Conservation (phyloP, 352 stramenopile genomes). For the Phytophthora chlamydospora region DNA sequence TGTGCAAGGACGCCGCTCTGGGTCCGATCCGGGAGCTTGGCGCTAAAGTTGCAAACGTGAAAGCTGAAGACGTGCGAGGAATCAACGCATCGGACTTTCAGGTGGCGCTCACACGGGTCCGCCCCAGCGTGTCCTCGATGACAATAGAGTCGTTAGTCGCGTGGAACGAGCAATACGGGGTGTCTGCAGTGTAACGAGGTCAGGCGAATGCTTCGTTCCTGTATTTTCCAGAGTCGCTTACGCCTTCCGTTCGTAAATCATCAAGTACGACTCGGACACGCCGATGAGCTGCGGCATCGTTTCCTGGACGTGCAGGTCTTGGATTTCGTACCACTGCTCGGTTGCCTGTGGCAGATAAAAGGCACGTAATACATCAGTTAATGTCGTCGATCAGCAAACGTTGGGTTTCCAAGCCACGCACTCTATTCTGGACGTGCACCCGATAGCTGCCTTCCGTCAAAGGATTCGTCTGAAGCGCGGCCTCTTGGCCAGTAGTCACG, state of each 20-base stretch:
- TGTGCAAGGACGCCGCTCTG: conserved; percentile 95
- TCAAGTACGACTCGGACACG: conserved; percentile 94
- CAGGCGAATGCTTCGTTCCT: conserved; percentile 11
- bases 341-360: conserved; percentile 64
- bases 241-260: conserved; percentile 88
- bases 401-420: conserved; percentile 34
- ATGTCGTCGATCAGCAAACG: conserved; percentile 3
- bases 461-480: conserved; percentile 88
- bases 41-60: conserved; percentile 57
- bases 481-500: conserved; percentile 92
- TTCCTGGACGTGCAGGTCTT: conserved; percentile 97
- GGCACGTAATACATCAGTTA: conserved; percentile 15
- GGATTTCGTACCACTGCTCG: conserved; percentile 98
- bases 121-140: conserved; percentile 70
- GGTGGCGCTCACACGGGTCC: conserved; percentile 59
- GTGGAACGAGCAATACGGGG: conserved; percentile 79
- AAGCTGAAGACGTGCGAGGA: conserved; percentile 63
- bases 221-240: conserved; percentile 44
- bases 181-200: conserved; percentile 51
- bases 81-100: conserved; percentile 69
- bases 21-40: conserved; percentile 89
- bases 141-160: conserved; percentile 58
- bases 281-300: conserved; percentile 98
- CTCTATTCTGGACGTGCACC: conserved; percentile 95
- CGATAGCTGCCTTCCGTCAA: conserved; percentile 97